Base-by-base conservation (phyloP, 202 grass and related monocot species). In the Zizania palustris region DNA sequence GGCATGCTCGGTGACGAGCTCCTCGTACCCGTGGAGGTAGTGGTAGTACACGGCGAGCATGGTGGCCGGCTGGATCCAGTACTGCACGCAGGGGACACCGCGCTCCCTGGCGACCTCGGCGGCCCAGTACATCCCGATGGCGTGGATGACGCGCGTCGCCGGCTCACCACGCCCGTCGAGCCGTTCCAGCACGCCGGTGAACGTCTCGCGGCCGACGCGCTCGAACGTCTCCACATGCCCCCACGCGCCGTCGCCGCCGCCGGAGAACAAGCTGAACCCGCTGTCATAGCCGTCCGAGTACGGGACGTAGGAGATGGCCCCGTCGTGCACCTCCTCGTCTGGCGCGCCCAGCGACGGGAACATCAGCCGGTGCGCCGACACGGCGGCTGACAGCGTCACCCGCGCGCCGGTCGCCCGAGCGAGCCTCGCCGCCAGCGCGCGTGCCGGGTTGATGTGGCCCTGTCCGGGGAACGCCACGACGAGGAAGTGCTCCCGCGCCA, bases 361-460 rank as follows among this genome's bases (percentile, higher is more conserved):
- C 88, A 96, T 87, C 59, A 69, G 74, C 15, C 81, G 88, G 77
- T 96, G 84, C 18, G 63, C 35, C 18, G 74, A 60, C 2, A 85
- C 63, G 0, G 88, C 11, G 9, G 82, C 39, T 33, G 88, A 87
- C 8, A 96, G 74, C 33, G 92, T 96, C 60, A 91, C 85, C 1
- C 6, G 63, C 38, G 45, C 80, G 78, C 71, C 77, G 34, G 51
- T 60, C 58, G 61, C 22, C 2, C 48, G 71, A 0, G 81, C 66
- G 55, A 96, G 81, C 33, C 86, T 74, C 36, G 50, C 73, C 3
- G 74, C 80, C 5, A 96, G 81, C 56, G 36, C 77, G 45, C 58
- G 86, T 0, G 18, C 42, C 15, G 92, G 84, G 70, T 91, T 89
- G 45, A 96, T 63, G 71, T 96, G 81, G 73, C 92, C 72, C 61